Evolutionary conservation across 2,329 filamentous ascomycete genomes (phyloP).

Genomic region (Monosporascus sp.): DNA sequence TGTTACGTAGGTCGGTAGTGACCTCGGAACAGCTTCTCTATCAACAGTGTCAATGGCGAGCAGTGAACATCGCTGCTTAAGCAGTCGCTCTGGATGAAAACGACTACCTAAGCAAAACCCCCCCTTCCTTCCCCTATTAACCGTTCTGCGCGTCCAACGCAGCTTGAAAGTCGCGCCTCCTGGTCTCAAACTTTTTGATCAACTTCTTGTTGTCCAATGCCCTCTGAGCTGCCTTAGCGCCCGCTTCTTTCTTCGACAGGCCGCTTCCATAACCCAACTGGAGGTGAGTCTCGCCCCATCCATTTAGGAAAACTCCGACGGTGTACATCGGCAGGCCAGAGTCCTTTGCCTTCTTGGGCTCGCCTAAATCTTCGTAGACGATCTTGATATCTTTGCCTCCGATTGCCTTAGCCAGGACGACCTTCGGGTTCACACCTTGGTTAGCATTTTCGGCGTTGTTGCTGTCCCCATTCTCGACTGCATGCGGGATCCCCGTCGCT

Average conservation of each 20-base stretch:
- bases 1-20: too few species aligned
- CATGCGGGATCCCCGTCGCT: slow-evolving; percentile 11
- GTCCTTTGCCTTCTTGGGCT: slow-evolving; percentile 49
- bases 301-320: slow-evolving; percentile 60
- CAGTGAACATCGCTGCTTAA: too few species aligned
- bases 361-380: slow-evolving; percentile 54
- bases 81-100: too few species aligned
- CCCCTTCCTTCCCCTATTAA: too few species aligned
- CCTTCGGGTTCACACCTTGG: slow-evolving; percentile 42
- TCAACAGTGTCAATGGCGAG: too few species aligned
- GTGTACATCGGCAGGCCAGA: slow-evolving; percentile 53
- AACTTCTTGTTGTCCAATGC: slow-evolving; percentile 64
- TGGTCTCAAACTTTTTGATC: slow-evolving; percentile 43
- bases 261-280: slow-evolving; percentile 60
- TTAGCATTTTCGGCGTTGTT: slow-evolving; percentile 1
- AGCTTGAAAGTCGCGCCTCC: slow-evolving; percentile 40
- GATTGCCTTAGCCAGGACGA: slow-evolving; percentile 45
- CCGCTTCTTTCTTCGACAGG: slow-evolving; percentile 64
- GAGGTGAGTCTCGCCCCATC: slow-evolving; percentile 61
- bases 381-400: slow-evolving; percentile 53
- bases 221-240: slow-evolving; percentile 57
- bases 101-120: too few species aligned
- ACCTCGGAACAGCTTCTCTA: too few species aligned
- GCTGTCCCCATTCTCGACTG: slow-evolving; percentile 5
- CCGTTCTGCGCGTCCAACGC: slow-evolving; percentile 11